Conservation (phyloP, 257 asterid species). For the Solanum medicagineum region DNA sequence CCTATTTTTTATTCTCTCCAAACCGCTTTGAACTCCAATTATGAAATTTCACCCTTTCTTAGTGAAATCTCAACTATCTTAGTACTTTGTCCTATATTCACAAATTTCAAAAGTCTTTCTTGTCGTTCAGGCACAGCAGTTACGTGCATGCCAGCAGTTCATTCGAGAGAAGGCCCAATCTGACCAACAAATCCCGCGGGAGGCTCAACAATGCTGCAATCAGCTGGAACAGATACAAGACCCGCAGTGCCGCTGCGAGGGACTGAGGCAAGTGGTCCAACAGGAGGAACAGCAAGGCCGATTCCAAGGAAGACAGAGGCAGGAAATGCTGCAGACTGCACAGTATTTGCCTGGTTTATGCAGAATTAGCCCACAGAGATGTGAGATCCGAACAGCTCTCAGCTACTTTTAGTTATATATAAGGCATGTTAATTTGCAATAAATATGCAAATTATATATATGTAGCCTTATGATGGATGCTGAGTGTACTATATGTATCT, state of each 20-base stretch:
- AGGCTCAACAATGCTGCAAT: conserved; percentile 30
- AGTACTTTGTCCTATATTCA: no score
- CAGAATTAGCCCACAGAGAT: conserved; percentile 21
- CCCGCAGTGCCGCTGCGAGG: conserved; percentile 29
- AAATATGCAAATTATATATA: no score
- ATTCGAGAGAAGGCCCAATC: conserved; percentile 21
- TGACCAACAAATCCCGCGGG: background rate
- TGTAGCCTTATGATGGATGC: background rate
- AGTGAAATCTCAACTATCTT: no score
- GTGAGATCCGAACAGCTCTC: conserved; percentile 3
- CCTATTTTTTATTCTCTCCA: no score
- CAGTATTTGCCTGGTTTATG: conserved; percentile 31
- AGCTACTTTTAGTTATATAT: background rate
- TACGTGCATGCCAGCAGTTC: conserved; percentile 21
- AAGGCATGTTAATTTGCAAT: no score
- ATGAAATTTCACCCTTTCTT: no score
- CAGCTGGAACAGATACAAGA: conserved; percentile 20
- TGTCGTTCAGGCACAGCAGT: conserved; percentile 1
- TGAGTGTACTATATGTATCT: no score
- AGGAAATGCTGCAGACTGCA: conserved; percentile 40
- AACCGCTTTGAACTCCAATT: no score
- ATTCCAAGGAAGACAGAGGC: conserved; percentile 17
- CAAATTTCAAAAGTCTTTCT: no score
- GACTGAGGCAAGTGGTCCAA: conserved; percentile 17
- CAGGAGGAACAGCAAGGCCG: conserved; percentile 4